Evolutionary conservation across 805 yeast species (phyloP), one percentile per base, ranked within the genome.

Genomic region (Saccharomycopsis fodiens): DNA sequence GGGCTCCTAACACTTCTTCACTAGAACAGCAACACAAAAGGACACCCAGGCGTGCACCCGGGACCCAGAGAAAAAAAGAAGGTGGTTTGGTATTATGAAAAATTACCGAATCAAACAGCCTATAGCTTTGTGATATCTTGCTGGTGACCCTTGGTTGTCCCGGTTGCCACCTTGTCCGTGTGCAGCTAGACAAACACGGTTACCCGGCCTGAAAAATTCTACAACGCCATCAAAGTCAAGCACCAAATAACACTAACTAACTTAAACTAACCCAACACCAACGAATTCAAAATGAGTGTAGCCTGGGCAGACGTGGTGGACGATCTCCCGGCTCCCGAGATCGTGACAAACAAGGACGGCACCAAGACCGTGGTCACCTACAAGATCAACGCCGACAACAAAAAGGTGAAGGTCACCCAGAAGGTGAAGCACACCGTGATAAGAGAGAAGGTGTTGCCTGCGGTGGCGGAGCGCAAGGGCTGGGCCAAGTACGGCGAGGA

Each of bases 401-500:
- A 85, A 63, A 88, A 83, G 61, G 86, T 84, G 52, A 86, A 83
- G 65, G 77, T 89, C 44, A 88, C 96, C 38, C 96, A 89, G 64
- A 84, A 74, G 61, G 78, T 93, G 61, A 81, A 75, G 62, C 85
- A 82, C 58, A 77, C 84, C 50, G 76, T 73, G 55, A 85, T 82
- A 34, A 81, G 78, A 59, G 96, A 86, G 63, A 76, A 73, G 52
- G 96, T 88, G 35, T 85, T 86, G 63, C 88, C 85, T 41, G 72
- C 74, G 36, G 86, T 91, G 50, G 97, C 96, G n/a, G 73, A 70
- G 47, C 84, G 97, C 66, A 82, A 81, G 64, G 76, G 77, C 55
- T 93, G 97, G 97, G 62, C 68, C 51, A 86, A 86, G 64, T 93
- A 80, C 64, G 98, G 97, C 47, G 78, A 73, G 45, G 97, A 89